Percentiles rank a stretch among this genome's conserved stretches.
phyloP scores from a whole-genome alignment of 108 stramenopile genomes.

The Skeletonema marinoi region DNA sequence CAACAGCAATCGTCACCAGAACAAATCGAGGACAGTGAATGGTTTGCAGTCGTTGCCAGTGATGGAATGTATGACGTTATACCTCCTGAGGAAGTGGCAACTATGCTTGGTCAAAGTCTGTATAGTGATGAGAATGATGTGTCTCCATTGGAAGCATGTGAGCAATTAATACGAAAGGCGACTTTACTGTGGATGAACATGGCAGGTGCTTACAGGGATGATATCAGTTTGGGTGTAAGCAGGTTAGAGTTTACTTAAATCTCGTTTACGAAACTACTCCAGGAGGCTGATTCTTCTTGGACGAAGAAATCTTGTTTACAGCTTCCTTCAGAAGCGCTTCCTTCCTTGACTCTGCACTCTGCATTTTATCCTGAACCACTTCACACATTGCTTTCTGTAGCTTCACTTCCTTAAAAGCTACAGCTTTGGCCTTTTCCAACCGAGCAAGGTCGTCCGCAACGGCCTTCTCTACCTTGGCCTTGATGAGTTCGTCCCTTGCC shows the following conservation, averaged over 20 bases:
- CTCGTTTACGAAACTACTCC: background rate
- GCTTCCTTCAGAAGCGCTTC: too few species aligned
- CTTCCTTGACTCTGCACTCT: background rate
- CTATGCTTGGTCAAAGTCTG: constrained; percentile 28
- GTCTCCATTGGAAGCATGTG: constrained; percentile 27
- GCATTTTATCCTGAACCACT: constrained; percentile 17
- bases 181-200: constrained; percentile 26
- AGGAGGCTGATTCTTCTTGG: too few species aligned
- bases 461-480: constrained; percentile 4
- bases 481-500: constrained; percentile 4
- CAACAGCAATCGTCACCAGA: constrained; percentile 10
- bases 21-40: constrained; percentile 12
- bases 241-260: constrained; percentile 16
- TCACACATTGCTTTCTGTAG: constrained; percentile 1
- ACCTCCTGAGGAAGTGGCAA: constrained; percentile 18
- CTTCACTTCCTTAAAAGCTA: background rate
- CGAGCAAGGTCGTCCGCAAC: background rate
- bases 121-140: constrained; percentile 4
- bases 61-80: constrained; percentile 74
- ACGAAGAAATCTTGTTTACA: too few species aligned
- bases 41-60: constrained; percentile 71
- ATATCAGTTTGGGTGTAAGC: constrained; percentile 40
- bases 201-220: constrained; percentile 29
- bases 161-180: constrained; percentile 43
- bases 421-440: background rate